Conservation (phyloP, 2,329 filamentous ascomycete genomes). For the Fusarium pseudograminearum region DNA sequence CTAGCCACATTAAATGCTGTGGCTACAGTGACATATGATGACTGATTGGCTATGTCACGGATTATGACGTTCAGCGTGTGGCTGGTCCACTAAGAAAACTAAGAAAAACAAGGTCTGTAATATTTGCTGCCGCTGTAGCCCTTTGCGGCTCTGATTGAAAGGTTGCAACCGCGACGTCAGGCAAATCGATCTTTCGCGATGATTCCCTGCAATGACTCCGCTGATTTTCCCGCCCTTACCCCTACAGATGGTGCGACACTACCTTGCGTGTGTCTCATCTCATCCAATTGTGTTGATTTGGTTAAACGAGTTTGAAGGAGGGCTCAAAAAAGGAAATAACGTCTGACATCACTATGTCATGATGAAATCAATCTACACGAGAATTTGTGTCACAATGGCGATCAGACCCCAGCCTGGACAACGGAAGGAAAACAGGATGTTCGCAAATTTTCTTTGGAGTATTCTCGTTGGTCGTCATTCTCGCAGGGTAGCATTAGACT, state of each 20-base stretch:
- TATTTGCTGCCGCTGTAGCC: conserved; percentile 33
- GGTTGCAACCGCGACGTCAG: conserved; percentile 37
- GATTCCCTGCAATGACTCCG: conserved; percentile 32
- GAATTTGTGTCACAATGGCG: conserved; percentile 23
- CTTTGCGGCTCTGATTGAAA: conserved; percentile 20
- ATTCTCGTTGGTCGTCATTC: conserved; percentile 20
- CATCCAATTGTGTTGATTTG: conserved; percentile 1
- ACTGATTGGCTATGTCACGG: conserved; percentile 11
- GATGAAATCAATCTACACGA: conserved; percentile 36
- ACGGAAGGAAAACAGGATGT: not conserved
- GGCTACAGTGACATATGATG: conserved; percentile 10
- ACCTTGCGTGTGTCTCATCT: conserved; percentile 15
- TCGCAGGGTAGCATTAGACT: conserved; percentile 12
- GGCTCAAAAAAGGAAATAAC: not conserved
- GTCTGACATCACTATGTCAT: conserved; percentile 42
- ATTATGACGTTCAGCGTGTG: conserved; percentile 32
- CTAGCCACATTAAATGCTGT: conserved; percentile 34
- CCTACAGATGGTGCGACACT: conserved; percentile 1
- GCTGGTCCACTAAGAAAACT: conserved; percentile 18
- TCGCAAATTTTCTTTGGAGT: not conserved
- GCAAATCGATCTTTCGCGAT: conserved; percentile 15
- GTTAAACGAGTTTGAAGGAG: conserved; percentile 13
- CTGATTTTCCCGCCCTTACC: conserved; percentile 17
- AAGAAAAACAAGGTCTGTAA: conserved; percentile 32
- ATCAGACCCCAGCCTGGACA: conserved; percentile 24